Evolutionary conservation across 1,139 yeast species (phyloP).

Genomic region (Taphrina sp.): DNA sequence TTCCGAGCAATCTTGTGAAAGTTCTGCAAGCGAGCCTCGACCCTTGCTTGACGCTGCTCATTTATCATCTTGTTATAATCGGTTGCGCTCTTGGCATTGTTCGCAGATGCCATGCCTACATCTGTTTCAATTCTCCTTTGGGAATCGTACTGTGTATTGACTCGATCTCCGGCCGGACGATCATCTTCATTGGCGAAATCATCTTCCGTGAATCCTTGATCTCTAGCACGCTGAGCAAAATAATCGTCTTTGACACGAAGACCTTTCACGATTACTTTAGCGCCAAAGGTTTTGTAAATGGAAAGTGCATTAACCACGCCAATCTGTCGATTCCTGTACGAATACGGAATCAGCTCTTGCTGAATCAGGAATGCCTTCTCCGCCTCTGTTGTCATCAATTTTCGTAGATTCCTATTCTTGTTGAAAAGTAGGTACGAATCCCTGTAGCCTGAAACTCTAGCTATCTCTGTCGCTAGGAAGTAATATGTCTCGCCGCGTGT

Average conservation of each 20-base stretch:
- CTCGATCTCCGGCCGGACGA: conserved; percentile 13
- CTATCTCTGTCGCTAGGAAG: conserved; percentile 69
- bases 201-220: conserved; percentile 49
- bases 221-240: conserved; percentile 66
- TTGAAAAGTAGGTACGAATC: conserved; percentile 65
- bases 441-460: conserved; percentile 61
- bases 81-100: conserved; percentile 8
- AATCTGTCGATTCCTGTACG: conserved; percentile 65
- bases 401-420: conserved; percentile 58
- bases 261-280: conserved; percentile 62
- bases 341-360: conserved; percentile 57
- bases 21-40: background rate
- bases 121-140: conserved; percentile 12
- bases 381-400: conserved; percentile 56
- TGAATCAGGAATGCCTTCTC: conserved; percentile 62
- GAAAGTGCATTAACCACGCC: conserved; percentile 63
- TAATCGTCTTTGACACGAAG: conserved; percentile 70
- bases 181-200: conserved; percentile 37
- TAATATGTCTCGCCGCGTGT: conserved; percentile 53
- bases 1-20: background rate
- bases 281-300: conserved; percentile 70
- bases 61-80: conserved; percentile 26
- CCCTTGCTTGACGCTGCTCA: conserved; percentile 3
- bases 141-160: conserved; percentile 10
- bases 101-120: conserved; percentile 5